These are phyloP conservation scores for Iberis pinnata DNA, from an alignment of 345 rosid genomes.

Conservation along the genomic window DNA sequence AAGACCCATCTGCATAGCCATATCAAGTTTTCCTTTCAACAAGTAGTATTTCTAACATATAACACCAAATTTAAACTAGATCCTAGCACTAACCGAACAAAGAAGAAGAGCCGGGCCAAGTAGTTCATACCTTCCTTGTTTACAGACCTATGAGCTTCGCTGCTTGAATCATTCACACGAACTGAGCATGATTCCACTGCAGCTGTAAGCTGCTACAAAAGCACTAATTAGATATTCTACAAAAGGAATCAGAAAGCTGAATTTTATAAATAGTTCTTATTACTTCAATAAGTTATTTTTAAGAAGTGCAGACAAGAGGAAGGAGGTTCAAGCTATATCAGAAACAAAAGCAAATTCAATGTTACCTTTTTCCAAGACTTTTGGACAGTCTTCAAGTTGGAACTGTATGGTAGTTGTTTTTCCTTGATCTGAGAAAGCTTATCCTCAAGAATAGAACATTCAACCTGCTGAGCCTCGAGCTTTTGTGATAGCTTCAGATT, in stretches of 20 bases:
- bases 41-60: slow-evolving; percentile 17
- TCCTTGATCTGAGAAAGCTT: slow-evolving; percentile 47
- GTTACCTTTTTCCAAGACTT: slow-evolving; percentile 73
- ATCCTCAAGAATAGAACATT: slow-evolving; percentile 55
- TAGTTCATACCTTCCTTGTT: slow-evolving; percentile 42
- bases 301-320: not conserved
- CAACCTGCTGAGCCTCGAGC: slow-evolving; percentile 76
- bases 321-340: not conserved
- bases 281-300: not conserved
- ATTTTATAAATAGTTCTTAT: not conserved
- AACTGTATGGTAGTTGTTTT: slow-evolving; percentile 48
- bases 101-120: slow-evolving; percentile 12
- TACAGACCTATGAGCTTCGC: slow-evolving; percentile 25
- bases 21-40: slow-evolving; percentile 25
- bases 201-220: slow-evolving; percentile 47
- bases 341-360: slow-evolving; percentile 2
- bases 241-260: not conserved
- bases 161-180: slow-evolving; percentile 39
- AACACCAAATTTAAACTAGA: slow-evolving; percentile 5
- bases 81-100: slow-evolving; percentile 8
- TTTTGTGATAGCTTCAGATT: slow-evolving; percentile 83
- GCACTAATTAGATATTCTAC: slow-evolving; percentile 15
- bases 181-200: slow-evolving; percentile 56
- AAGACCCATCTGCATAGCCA: slow-evolving; percentile 42
- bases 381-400: slow-evolving; percentile 51